Conservation (phyloP, 257 asterid genomes). For the Solanum piurae region DNA sequence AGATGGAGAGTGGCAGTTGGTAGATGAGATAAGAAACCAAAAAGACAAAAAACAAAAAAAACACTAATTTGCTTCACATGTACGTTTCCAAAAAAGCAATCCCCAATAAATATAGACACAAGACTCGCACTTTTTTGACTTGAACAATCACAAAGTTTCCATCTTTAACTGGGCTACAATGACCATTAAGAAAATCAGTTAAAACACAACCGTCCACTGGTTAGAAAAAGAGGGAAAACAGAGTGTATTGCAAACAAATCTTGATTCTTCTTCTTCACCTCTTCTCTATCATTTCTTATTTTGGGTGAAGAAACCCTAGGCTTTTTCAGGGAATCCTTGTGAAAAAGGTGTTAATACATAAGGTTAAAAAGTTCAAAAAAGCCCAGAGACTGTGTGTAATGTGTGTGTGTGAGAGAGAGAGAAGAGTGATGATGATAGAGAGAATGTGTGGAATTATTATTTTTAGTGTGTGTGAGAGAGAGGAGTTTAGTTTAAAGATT, state of each 20-base stretch:
- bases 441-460: background rate
- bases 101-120: slow-evolving; percentile 41
- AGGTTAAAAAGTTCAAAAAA: slow-evolving; percentile 20
- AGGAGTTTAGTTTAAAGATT: background rate
- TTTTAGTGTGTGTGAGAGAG: slow-evolving; percentile 6
- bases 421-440: background rate
- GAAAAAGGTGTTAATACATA: slow-evolving; percentile 15
- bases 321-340: slow-evolving; percentile 53
- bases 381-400: slow-evolving; percentile 4
- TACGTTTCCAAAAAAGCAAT: slow-evolving; percentile 39
- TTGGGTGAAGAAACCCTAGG: slow-evolving; percentile 8
- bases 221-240: background rate
- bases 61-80: slow-evolving; percentile 34
- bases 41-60: background rate
- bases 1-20: slow-evolving; percentile 6
- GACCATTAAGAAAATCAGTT: background rate
- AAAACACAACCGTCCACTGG: background rate
- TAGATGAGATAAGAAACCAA: slow-evolving; percentile 6
- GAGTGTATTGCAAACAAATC: background rate
- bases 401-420: slow-evolving; percentile 12
- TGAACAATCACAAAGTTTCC: slow-evolving; percentile 13
- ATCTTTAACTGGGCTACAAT: background rate
- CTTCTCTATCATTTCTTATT: background rate
- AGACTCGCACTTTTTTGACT: slow-evolving; percentile 35
- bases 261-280: background rate